Evolutionary conservation across 2,329 filamentous ascomycete genomes (phyloP), one percentile per base, ranked within the genome.

Genomic region (Lachnellula willkommii): DNA sequence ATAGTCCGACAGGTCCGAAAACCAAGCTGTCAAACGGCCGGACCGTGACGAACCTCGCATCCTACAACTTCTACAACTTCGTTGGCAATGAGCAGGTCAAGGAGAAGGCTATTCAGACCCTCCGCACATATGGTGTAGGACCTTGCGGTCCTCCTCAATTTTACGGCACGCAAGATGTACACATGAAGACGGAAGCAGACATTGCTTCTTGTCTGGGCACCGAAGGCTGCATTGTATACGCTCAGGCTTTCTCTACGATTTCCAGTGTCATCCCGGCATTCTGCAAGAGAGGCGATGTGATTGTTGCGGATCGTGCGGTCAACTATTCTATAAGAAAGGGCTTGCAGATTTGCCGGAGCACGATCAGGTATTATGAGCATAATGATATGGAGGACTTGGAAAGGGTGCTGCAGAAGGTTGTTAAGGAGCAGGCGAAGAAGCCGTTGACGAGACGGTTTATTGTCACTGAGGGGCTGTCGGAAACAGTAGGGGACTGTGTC

Each of bases 1-100:
- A 50, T 50, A 95, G 90, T 50, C 88, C 93, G 5, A 92, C 91
- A 1, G 92, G 90, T 9, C 92, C 94, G 47, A 95, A 94, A 72
- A 86, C 88, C 50, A 96, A 94, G 72, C 82, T 99, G 54, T 79
- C 85, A 48, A 96, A 87, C 72, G 94, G 94, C 66, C 88, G 90
- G 63, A 95, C 89, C 17, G 94, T 96, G 24, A 90, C 83, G 55
- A 99, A 99, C 70, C 85, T 99, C 61, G 93, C 90, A 39, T 95
- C 90, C 1, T 94, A 91, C 75, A 99, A 99, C 73, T 96, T 94
- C 73, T 97, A 95, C 79, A 97, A 99, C 75, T 91, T 99, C 72
- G 90, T 95, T 62, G 84, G 84, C 52, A 96, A 96, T 70, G 93
- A 97, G 60, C 82, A 86, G 37, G 85, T 99, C 67, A 96, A 95